Percentiles rank a stretch among this genome's conserved stretches.
phyloP scores from a whole-genome alignment of 345 rosid genomes.

The Ceriops decandra region DNA sequence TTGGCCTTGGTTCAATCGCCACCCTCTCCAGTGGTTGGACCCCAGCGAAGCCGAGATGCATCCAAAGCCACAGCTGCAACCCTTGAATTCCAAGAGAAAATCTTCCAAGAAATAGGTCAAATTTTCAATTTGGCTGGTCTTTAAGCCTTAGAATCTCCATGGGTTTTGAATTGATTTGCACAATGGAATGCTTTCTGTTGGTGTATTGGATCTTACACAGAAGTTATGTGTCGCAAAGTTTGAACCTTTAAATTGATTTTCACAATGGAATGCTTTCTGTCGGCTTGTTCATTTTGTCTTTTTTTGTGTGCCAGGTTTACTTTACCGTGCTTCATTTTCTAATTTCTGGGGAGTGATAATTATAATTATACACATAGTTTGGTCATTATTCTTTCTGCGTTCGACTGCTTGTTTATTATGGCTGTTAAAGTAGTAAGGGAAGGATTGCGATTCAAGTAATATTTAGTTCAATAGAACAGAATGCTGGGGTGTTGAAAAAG shows the following conservation, averaged over 20 bases:
- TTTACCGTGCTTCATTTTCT: too few relatives aligned
- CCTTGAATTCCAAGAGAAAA: slow-evolving; percentile 56
- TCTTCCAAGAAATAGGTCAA: slow-evolving; percentile 50
- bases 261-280: too few relatives aligned
- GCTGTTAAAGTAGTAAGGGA: neutral
- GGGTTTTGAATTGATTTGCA: slow-evolving; percentile 3
- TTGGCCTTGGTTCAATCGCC: slow-evolving; percentile 84
- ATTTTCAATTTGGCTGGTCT: slow-evolving; percentile 8
- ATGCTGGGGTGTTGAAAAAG: neutral
- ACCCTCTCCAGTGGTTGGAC: slow-evolving; percentile 83
- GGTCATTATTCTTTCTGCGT: too few relatives aligned
- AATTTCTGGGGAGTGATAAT: too few relatives aligned
- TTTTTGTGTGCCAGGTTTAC: too few relatives aligned
- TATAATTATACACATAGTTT: too few relatives aligned
- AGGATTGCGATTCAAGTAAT: too few relatives aligned
- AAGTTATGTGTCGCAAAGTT: neutral
- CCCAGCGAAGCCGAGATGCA: slow-evolving; percentile 72
- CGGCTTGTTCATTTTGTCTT: too few relatives aligned
- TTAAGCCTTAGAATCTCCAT: neutral
- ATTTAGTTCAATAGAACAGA: neutral
- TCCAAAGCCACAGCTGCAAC: slow-evolving; percentile 56
- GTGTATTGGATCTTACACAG: slow-evolving; percentile 7
- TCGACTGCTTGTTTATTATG: too few relatives aligned
- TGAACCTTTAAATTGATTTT: neutral
- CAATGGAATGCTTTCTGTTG: slow-evolving; percentile 1